Percentiles rank a stretch among this genome's conserved stretches.
Conservation (phyloP, 1,139 yeast genomes). For the Saccharomycopsis phalli region DNA sequence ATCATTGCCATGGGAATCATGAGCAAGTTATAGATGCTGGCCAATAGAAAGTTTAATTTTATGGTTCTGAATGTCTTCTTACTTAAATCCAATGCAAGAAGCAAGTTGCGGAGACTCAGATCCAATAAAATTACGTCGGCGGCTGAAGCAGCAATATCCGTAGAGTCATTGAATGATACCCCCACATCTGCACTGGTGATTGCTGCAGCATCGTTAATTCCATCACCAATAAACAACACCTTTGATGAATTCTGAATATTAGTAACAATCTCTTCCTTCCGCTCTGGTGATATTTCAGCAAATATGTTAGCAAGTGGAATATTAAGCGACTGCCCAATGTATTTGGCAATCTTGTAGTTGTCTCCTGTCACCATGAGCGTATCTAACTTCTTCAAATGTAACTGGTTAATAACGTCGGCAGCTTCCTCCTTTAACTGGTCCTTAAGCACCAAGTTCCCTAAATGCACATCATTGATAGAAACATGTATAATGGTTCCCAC, state of each 20-base stretch:
- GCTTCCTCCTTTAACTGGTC: slow-evolving; percentile 72
- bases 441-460: slow-evolving; percentile 58
- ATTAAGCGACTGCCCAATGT: slow-evolving; percentile 60
- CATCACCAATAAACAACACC: slow-evolving; percentile 93
- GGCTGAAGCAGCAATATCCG: slow-evolving; percentile 95
- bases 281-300: slow-evolving; percentile 70
- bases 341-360: slow-evolving; percentile 49
- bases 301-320: slow-evolving; percentile 57
- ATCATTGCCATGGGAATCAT: slow-evolving; percentile 99
- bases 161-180: slow-evolving; percentile 83
- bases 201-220: slow-evolving; percentile 95
- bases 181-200: slow-evolving; percentile 84
- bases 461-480: slow-evolving; percentile 44
- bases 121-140: slow-evolving; percentile 67
- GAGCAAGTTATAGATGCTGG: slow-evolving; percentile 69
- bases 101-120: slow-evolving; percentile 52
- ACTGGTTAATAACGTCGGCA: slow-evolving; percentile 44
- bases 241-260: slow-evolving; percentile 39
- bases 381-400: slow-evolving; percentile 45
- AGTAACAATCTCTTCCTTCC: slow-evolving; percentile 61
- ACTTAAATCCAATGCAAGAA: slow-evolving; percentile 68
- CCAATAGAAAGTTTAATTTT: slow-evolving; percentile 77
- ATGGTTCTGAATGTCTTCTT: slow-evolving; percentile 63
- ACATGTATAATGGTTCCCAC: slow-evolving; percentile 32
- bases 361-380: slow-evolving; percentile 96